Conservation (phyloP, 1,284 basidiomycete species). For the Testicularia cyperi region DNA sequence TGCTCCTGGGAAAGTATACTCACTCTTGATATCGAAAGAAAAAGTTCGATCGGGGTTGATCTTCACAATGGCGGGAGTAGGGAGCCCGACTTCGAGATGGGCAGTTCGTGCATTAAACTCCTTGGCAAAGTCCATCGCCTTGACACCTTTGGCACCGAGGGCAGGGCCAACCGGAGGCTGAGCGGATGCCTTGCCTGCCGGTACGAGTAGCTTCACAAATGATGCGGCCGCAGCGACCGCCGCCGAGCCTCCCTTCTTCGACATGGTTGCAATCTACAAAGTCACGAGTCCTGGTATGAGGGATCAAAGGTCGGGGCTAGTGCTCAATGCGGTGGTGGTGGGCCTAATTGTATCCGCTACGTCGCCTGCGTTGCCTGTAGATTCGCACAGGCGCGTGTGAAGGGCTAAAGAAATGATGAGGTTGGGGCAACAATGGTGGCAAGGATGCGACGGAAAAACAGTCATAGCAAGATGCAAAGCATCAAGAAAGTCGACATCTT, state of each 20-base stretch:
- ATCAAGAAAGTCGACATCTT: too few species aligned
- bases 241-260: slow-evolving; percentile 52
- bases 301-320: neutral
- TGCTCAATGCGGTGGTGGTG: neutral
- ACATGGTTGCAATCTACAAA: slow-evolving; percentile 30
- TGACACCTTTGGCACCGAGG: slow-evolving; percentile 94
- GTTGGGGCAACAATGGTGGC: too few species aligned
- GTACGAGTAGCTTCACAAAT: slow-evolving; percentile 72
- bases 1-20: too few species aligned
- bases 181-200: slow-evolving; percentile 91
- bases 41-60: slow-evolving; percentile 94
- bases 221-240: slow-evolving; percentile 35
- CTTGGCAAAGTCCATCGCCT: slow-evolving; percentile 99
- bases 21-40: slow-evolving; percentile 67
- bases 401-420: too few species aligned
- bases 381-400: too few species aligned
- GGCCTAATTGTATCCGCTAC: too few species aligned
- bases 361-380: too few species aligned
- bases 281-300: neutral
- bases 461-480: too few species aligned
- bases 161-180: slow-evolving; percentile 96
- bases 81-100: slow-evolving; percentile 81
- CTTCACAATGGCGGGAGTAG: slow-evolving; percentile 85
- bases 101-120: slow-evolving; percentile 70
- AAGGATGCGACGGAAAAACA: too few species aligned